Evolutionary conservation across 768 basidiomycete genomes (phyloP), one percentile per base, ranked within the genome.

Genomic region (Lyophyllum shimeji): DNA sequence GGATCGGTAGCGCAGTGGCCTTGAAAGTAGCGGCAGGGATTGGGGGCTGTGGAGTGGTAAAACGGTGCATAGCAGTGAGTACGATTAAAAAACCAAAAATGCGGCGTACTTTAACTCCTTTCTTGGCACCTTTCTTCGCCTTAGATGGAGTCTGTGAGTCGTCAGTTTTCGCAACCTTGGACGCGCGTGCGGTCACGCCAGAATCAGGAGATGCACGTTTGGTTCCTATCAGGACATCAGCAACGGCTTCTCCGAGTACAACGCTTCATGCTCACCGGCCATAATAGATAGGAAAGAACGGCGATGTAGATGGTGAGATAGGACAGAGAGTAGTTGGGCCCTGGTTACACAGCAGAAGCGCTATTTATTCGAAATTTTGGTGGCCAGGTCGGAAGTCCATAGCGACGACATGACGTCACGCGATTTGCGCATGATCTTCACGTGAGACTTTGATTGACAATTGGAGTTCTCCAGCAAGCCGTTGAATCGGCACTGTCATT

Each of bases 1-100:
- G 84, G 7, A 93, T 69, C 2, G 91, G 89, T 15, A 83, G 69
- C 7, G 90, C 90, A 53, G 79, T 79, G n/a, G 77, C 70, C 62
- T 81, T 85, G 74, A 90, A 90, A 9, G 72, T 66, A 1, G 80
- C 71, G 1, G 77, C 71, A 4, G 81, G 69, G 44, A 86, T 66
- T 34, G 73, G 73, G 0, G 77, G 68, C 82, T 85, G 64, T 18
- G 50, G 46, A 21, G 46, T 34, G 45, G 49, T 37, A 59, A 37
- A 49, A 34, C 4, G 40, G 39, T 23, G 21, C 34, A 53, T 45
- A 24, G 50, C 37, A 56, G 27, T 47, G 48, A 46, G 48, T 49
- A 40, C 0, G 46, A 52, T 44, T 57, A 55, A 20, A 33, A n/a
- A 40, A 48, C 42, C 31, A 49, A 45, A 45, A 29, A 49, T 44